phyloP scores from a whole-genome alignment of 192 early-diverging fungal species.

The Fimicolochytrium jonesii region DNA sequence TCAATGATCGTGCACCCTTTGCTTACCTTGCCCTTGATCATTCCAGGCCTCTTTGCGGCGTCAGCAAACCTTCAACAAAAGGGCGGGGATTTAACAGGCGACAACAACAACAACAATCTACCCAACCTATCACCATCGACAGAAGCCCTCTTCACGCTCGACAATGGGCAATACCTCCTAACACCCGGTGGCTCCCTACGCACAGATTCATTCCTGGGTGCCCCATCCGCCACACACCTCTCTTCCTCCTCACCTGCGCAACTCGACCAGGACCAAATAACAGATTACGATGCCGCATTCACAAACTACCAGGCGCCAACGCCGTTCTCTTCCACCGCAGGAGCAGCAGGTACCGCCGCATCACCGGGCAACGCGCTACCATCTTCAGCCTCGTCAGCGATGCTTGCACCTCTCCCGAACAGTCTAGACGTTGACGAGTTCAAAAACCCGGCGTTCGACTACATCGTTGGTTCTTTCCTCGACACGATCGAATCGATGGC shows the following conservation, averaged over 20 bases:
- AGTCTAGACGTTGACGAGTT: conserved; percentile 1
- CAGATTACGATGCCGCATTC: neutral
- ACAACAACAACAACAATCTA: neutral
- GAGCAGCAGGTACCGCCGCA: neutral
- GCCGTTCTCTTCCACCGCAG: too few relatives aligned
- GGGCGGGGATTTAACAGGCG: too few relatives aligned
- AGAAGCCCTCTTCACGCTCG: conserved; percentile 1
- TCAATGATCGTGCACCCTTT: too few relatives aligned
- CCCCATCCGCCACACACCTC: too few relatives aligned
- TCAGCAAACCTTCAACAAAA: too few relatives aligned
- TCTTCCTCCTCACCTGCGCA: neutral
- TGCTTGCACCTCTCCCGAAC: neutral
- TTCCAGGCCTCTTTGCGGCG: too few relatives aligned
- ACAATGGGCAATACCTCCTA: neutral
- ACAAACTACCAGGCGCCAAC: neutral
- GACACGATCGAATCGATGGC: conserved; percentile 34
- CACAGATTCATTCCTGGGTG: conserved; percentile 1
- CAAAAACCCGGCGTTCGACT: conserved; percentile 33
- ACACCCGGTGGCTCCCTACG: conserved; percentile 19
- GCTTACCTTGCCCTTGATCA: too few relatives aligned
- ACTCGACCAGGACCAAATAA: neutral
- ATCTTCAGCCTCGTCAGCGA: too few relatives aligned
- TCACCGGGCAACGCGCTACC: too few relatives aligned
- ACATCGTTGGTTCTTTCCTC: conserved; percentile 42
- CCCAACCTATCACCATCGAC: conserved; percentile 11